phyloP scores from a whole-genome alignment of 352 stramenopile genomes.

The Globisporangium camurandrum region DNA sequence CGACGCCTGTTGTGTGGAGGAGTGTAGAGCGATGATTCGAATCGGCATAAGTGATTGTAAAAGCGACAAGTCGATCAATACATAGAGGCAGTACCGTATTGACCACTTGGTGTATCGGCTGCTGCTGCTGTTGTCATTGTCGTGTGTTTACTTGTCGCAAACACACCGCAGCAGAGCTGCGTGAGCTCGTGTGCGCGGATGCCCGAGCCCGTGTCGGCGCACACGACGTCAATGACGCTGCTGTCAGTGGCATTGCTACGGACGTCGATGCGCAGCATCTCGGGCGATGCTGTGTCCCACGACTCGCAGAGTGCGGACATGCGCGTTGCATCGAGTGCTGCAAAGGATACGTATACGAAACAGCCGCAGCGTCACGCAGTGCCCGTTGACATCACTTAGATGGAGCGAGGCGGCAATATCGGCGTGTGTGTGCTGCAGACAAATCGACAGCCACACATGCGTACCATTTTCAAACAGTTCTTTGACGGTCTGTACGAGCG shows the following conservation, averaged over 20 bases:
- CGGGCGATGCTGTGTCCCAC: slow-evolving; percentile 18
- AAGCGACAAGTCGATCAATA: background rate
- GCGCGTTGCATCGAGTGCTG: slow-evolving; percentile 59
- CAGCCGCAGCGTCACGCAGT: too few species aligned
- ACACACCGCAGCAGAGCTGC: slow-evolving; percentile 56
- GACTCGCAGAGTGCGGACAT: slow-evolving; percentile 3
- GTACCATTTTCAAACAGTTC: slow-evolving; percentile 80
- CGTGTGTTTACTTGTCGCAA: too few species aligned
- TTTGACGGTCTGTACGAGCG: slow-evolving; percentile 68
- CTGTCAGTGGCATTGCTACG: slow-evolving; percentile 17
- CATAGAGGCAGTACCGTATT: slow-evolving; percentile 32
- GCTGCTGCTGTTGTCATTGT: slow-evolving; percentile 24
- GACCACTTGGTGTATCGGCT: slow-evolving; percentile 38
- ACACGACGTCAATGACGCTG: slow-evolving; percentile 53
- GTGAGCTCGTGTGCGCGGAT: slow-evolving; percentile 58
- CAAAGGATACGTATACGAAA: too few species aligned
- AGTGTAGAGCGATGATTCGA: too few species aligned
- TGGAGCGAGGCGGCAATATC: background rate
- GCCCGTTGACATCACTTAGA: too few species aligned
- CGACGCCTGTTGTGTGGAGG: slow-evolving; percentile 53
- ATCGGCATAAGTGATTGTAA: too few species aligned
- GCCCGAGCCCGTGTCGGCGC: slow-evolving; percentile 63
- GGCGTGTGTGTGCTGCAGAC: background rate
- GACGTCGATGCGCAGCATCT: slow-evolving; percentile 45
- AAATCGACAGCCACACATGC: background rate